These are phyloP conservation scores for Ajuga reptans DNA, from an alignment of 305 asterid species.

Conservation along the genomic window DNA sequence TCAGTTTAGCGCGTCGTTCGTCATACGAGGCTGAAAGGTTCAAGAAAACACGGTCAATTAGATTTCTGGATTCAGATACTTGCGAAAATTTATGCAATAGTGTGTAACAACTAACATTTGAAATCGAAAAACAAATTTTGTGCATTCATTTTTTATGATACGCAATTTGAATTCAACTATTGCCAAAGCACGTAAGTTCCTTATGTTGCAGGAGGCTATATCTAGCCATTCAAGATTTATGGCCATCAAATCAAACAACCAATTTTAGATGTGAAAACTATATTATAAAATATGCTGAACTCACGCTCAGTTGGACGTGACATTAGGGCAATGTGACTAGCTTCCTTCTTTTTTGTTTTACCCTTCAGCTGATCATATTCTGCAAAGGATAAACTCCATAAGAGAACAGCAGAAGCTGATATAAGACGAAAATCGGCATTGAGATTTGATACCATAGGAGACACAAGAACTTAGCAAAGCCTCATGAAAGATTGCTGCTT, in stretches of 20 bases:
- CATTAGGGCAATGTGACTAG: constrained; percentile 55
- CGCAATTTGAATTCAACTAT: background rate
- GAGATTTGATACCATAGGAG: constrained; percentile 27
- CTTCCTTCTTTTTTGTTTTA: constrained; percentile 47
- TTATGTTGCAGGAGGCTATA: no score
- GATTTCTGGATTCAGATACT: background rate
- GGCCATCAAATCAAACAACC: background rate
- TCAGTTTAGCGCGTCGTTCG: constrained; percentile 63
- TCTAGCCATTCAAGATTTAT: no score
- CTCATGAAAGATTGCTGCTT: constrained; percentile 72
- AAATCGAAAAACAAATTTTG: no score
- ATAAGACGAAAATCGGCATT: constrained; percentile 13
- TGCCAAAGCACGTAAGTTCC: no score
- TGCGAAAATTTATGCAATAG: background rate
- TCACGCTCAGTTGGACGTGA: constrained; percentile 84
- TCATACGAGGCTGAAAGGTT: constrained; percentile 76
- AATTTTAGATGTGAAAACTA: background rate
- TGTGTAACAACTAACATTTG: background rate
- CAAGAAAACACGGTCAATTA: constrained; percentile 11
- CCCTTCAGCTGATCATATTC: constrained; percentile 35
- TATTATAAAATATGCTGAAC: constrained; percentile 25
- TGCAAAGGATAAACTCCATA: constrained; percentile 33
- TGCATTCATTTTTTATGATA: background rate
- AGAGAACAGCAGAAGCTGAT: constrained; percentile 24
- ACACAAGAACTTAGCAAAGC: constrained; percentile 44